A percentile compares a stretch with the other conserved stretches of the same genome.
Conservation (phyloP, 2,329 filamentous ascomycete genomes). For the Fusarium siculi region DNA sequence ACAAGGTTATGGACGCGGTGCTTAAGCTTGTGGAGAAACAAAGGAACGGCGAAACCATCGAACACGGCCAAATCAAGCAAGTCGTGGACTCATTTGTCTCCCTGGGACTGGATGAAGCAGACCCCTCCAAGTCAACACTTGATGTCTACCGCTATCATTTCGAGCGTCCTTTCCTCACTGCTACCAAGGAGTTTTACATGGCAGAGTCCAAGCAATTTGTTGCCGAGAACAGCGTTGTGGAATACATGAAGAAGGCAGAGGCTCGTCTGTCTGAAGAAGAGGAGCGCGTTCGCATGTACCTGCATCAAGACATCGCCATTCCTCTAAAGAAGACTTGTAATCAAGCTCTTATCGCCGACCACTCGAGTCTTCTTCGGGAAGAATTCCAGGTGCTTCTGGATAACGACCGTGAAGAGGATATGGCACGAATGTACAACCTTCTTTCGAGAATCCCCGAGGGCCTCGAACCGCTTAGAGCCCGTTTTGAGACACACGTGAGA, state of each 20-base stretch:
- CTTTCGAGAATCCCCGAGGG: constrained; percentile 91
- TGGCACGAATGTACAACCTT: constrained; percentile 95
- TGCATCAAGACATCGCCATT: constrained; percentile 88
- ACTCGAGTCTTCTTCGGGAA: constrained; percentile 86
- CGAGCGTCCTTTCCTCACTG: constrained; percentile 88
- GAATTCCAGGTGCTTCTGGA: constrained; percentile 96
- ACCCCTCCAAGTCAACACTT: constrained; percentile 91
- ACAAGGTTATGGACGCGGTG: constrained; percentile 94
- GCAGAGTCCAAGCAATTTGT: constrained; percentile 94
- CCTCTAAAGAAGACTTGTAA: constrained; percentile 90
- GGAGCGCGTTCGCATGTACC: constrained; percentile 89
- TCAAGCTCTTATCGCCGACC: constrained; percentile 87
- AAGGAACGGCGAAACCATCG: constrained; percentile 96
- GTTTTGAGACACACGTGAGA: constrained; percentile 92
- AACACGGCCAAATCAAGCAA: constrained; percentile 95
- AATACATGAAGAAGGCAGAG: constrained; percentile 99
- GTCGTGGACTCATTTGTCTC: constrained; percentile 98
- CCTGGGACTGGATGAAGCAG: constrained; percentile 90
- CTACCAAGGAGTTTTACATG: constrained; percentile 87
- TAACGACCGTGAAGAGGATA: constrained; percentile 93
- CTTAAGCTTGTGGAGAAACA: constrained; percentile 97
- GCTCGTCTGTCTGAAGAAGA: constrained; percentile 90
- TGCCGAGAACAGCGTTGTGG: constrained; percentile 95
- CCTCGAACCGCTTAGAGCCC: constrained; percentile 84
- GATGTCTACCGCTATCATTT: constrained; percentile 95